These are phyloP conservation scores for Cucumis variabilis DNA, from an alignment of 331 rosid species.

Conservation along the genomic window DNA sequence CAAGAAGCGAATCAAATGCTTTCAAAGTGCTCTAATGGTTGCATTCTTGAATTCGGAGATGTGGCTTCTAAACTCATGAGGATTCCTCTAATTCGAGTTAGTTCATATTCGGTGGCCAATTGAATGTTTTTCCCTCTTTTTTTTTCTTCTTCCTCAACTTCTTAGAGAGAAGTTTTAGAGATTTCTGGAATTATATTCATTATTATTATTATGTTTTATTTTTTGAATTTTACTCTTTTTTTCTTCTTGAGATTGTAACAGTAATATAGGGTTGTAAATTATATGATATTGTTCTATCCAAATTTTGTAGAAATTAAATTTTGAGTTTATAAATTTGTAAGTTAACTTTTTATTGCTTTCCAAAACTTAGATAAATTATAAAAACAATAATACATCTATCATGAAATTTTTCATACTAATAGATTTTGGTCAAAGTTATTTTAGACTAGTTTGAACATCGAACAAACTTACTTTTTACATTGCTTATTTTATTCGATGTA, in stretches of 20 bases:
- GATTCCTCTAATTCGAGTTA: conserved; percentile 47
- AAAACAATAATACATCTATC: too few species aligned
- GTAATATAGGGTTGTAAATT: background rate
- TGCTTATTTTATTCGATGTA: too few species aligned
- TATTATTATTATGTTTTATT: background rate
- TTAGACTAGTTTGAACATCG: too few species aligned
- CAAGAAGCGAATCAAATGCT: conserved; percentile 70
- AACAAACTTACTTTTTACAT: too few species aligned
- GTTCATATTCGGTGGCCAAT: background rate
- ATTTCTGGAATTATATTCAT: background rate
- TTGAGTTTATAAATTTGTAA: too few species aligned
- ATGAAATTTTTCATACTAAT: too few species aligned
- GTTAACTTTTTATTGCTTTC: too few species aligned
- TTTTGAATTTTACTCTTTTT: background rate
- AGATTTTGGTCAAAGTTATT: too few species aligned
- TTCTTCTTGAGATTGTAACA: background rate
- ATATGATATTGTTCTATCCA: background rate
- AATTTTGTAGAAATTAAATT: background rate
- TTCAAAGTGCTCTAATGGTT: conserved; percentile 72
- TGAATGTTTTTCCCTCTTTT: background rate
- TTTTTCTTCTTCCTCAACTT: background rate
- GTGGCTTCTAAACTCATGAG: conserved; percentile 50
- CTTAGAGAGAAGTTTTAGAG: background rate
- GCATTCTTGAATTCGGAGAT: conserved; percentile 63
- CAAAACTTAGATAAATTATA: too few species aligned